Evolutionary conservation across 2,329 filamentous ascomycete genomes (phyloP).

Genomic region (Stromatinia cepivora): DNA sequence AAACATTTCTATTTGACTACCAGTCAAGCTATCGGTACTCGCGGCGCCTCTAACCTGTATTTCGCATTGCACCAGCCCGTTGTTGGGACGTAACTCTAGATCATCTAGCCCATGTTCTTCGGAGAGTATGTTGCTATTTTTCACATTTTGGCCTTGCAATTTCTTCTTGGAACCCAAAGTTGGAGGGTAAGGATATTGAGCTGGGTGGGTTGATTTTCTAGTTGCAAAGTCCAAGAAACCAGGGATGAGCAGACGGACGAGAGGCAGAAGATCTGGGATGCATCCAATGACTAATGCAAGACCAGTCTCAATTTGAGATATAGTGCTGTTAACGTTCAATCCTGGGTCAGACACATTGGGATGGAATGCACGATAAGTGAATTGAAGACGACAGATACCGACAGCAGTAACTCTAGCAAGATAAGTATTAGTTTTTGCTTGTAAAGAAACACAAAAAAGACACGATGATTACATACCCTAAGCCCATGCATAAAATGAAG

Average conservation of each 20-base stretch:
- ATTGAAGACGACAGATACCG: constrained; percentile 26
- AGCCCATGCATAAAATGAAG: constrained; percentile 24
- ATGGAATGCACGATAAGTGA: constrained; percentile 24
- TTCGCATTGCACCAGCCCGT: background rate
- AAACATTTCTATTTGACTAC: background rate
- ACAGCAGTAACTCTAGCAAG: constrained; percentile 29
- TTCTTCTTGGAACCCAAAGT: background rate
- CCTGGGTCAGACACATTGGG: constrained; percentile 22
- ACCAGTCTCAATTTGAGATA: constrained; percentile 31
- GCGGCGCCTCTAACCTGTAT: constrained; percentile 6
- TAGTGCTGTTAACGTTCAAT: constrained; percentile 30
- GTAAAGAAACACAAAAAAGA: background rate
- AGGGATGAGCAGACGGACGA: background rate
- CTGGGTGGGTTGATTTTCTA: background rate
- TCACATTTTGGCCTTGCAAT: background rate
- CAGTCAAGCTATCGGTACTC: constrained; percentile 7
- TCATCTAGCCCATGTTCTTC: background rate
- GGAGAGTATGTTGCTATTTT: background rate
- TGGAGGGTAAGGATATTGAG: background rate
- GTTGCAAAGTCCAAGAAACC: background rate
- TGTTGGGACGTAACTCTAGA: constrained; percentile 10
- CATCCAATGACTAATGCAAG: constrained; percentile 30
- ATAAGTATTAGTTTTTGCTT: background rate
- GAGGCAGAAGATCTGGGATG: constrained; percentile 12
- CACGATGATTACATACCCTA: constrained; percentile 20